Conservation (phyloP, 148 eudicot genomes). For the Cornus kousa region DNA sequence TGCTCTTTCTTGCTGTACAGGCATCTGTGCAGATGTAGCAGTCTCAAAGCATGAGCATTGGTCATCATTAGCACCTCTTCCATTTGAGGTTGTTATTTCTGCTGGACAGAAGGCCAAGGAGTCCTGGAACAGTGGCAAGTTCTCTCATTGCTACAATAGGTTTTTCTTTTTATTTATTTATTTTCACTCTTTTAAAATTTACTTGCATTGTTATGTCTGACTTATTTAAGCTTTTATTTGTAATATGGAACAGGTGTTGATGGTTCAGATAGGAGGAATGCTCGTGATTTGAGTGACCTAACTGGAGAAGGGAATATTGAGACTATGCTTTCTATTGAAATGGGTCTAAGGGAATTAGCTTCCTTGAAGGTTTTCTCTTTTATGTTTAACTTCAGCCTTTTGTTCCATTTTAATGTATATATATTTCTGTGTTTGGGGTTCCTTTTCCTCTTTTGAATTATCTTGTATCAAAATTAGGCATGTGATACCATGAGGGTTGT, state of each 20-base stretch:
- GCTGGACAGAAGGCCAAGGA: conserved; percentile 98
- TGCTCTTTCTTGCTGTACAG: conserved; percentile 32
- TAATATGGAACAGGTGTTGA: conserved; percentile 42
- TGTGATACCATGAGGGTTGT: neutral
- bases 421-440: neutral
- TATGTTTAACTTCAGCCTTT: neutral
- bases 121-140: conserved; percentile 52
- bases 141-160: conserved; percentile 17
- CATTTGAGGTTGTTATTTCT: conserved; percentile 91
- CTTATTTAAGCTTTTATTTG: conserved; percentile 8
- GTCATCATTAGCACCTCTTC: conserved; percentile 97
- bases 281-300: conserved; percentile 69
- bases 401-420: neutral
- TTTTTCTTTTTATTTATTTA: neutral
- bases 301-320: conserved; percentile 94
- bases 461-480: neutral
- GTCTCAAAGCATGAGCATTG: conserved; percentile 82
- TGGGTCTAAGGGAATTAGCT: conserved; percentile 92
- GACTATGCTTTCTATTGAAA: conserved; percentile 97
- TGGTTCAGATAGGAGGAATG: conserved; percentile 57
- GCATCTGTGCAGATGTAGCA: conserved; percentile 91
- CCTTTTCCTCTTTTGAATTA: conserved; percentile 5
- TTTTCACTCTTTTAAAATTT: neutral
- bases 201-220: conserved; percentile 2
- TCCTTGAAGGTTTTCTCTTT: conserved; percentile 71